These are phyloP conservation scores for Chlorophyllum brunneum DNA, from an alignment of 768 basidiomycete genomes.

Conservation along the genomic window DNA sequence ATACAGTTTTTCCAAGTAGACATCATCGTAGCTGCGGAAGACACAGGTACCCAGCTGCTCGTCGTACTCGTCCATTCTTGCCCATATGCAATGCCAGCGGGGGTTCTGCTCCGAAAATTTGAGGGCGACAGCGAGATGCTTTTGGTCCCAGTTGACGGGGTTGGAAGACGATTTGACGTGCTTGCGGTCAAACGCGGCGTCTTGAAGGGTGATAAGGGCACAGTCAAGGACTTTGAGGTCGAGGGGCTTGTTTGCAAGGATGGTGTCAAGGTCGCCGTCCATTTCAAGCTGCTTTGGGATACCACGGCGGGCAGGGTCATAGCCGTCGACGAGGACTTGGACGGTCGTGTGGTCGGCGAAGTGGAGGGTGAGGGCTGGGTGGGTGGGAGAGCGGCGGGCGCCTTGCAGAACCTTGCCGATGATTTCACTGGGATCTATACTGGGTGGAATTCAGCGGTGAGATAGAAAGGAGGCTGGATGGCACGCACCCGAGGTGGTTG, in stretches of 20 bases:
- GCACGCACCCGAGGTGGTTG: constrained; percentile 25
- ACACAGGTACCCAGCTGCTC: constrained; percentile 33
- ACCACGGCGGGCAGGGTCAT: constrained; percentile 51
- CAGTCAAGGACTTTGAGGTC: constrained; percentile 48
- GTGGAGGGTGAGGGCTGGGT: constrained; percentile 44
- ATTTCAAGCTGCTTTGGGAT: constrained; percentile 60
- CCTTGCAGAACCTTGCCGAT: constrained; percentile 41
- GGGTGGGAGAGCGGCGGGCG: constrained; percentile 36
- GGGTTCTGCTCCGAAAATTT: constrained; percentile 42
- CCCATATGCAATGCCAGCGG: constrained; percentile 64
- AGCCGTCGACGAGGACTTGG: constrained; percentile 60
- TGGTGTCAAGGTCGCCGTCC: constrained; percentile 36
- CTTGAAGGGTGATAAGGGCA: constrained; percentile 48
- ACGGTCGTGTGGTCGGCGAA: constrained; percentile 40
- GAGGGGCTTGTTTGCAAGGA: constrained; percentile 28
- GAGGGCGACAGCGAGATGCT: constrained; percentile 47
- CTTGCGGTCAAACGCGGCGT: constrained; percentile 52
- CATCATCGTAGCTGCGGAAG: constrained; percentile 59
- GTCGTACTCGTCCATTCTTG: constrained; percentile 52
- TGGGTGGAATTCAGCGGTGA: constrained; percentile 17
- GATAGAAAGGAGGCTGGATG: background rate
- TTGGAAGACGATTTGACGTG: constrained; percentile 23
- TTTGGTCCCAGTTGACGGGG: constrained; percentile 39
- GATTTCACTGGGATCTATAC: constrained; percentile 37
- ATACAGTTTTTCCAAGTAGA: constrained; percentile 47